phyloP scores from a whole-genome alignment of 2,329 filamentous ascomycete genomes.

The Ustilaginoidea virens region DNA sequence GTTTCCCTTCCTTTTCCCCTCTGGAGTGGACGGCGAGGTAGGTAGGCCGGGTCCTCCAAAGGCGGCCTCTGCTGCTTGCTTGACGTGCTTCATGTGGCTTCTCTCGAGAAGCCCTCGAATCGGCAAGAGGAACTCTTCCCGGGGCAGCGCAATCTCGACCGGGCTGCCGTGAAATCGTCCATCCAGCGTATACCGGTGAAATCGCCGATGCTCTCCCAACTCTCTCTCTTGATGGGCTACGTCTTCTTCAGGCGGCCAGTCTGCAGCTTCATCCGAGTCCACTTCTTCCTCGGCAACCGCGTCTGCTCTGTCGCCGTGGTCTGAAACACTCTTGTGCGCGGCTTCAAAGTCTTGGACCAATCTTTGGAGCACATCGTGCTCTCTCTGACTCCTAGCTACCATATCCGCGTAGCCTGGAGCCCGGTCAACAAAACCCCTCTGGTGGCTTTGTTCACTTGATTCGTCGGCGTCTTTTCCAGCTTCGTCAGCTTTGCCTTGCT shows the following conservation, averaged over 20 bases:
- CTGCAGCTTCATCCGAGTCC: constrained; percentile 12
- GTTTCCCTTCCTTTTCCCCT: constrained; percentile 35
- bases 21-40: constrained; percentile 57
- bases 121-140: constrained; percentile 51
- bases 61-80: constrained; percentile 50
- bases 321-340: constrained; percentile 21
- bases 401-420: constrained; percentile 26
- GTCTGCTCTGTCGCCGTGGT: constrained; percentile 12
- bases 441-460: constrained; percentile 6
- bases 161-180: constrained; percentile 65
- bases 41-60: constrained; percentile 70
- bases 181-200: constrained; percentile 58
- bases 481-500: constrained; percentile 3
- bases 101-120: constrained; percentile 52
- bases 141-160: constrained; percentile 60
- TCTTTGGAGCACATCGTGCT: constrained; percentile 37
- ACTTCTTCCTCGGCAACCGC: constrained; percentile 8
- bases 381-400: constrained; percentile 37
- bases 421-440: constrained; percentile 13
- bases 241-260: constrained; percentile 17
- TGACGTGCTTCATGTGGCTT: constrained; percentile 59
- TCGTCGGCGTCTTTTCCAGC: constrained; percentile 3
- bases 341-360: constrained; percentile 42
- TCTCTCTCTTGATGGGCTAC: constrained; percentile 17
- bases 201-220: constrained; percentile 26